These are phyloP conservation scores for Nemania sp. DNA, from an alignment of 2,329 filamentous ascomycete genomes.

Conservation along the genomic window DNA sequence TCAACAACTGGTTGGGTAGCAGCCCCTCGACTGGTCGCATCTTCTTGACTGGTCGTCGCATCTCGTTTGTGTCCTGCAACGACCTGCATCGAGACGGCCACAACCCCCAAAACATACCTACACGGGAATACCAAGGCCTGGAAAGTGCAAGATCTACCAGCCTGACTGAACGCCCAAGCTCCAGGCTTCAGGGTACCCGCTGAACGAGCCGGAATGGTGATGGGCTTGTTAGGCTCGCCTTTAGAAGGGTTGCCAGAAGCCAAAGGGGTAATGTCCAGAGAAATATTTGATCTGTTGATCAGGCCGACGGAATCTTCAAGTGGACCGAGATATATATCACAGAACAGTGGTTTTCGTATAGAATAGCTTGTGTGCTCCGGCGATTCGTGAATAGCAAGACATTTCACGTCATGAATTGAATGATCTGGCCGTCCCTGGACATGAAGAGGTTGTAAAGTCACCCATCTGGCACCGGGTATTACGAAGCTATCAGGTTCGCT, in stretches of 20 bases:
- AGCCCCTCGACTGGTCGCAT: too few relatives aligned
- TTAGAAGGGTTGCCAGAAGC: too few relatives aligned
- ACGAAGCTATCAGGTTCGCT: not conserved
- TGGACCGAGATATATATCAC: too few relatives aligned
- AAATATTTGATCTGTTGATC: too few relatives aligned
- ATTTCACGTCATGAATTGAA: not conserved
- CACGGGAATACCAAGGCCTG: not conserved
- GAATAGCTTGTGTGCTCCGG: not conserved
- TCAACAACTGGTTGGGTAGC: too few relatives aligned
- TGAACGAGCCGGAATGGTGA: too few relatives aligned
- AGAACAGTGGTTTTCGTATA: not conserved
- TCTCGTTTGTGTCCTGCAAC: not conserved
- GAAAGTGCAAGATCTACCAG: too few relatives aligned
- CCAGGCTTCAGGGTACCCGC: too few relatives aligned
- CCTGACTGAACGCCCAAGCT: too few relatives aligned
- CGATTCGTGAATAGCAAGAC: conserved; percentile 4
- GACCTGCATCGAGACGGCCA: not conserved
- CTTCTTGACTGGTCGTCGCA: not conserved
- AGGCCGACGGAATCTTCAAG: too few relatives aligned
- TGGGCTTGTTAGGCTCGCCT: too few relatives aligned
- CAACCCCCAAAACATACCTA: not conserved
- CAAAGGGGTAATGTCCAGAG: too few relatives aligned
- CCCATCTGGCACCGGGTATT: not conserved
- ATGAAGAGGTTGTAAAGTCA: not conserved
- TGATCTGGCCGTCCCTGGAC: not conserved